phyloP scores from a whole-genome alignment of 306 rosid genomes.

The Dryas drummondii region DNA sequence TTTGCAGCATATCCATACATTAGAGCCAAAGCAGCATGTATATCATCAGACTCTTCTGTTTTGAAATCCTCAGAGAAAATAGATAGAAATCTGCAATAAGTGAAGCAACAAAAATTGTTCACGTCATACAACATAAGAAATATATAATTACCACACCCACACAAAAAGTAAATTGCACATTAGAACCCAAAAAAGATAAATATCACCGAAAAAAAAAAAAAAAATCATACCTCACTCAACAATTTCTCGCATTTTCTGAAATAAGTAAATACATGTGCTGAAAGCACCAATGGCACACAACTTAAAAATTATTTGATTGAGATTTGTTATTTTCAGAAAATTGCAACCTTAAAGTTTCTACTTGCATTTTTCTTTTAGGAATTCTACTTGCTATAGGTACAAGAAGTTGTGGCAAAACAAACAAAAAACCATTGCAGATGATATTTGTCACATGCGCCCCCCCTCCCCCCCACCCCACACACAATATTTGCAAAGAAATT shows the following conservation, averaged over 20 bases:
- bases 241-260: neutral
- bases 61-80: conserved; percentile 78
- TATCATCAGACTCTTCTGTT: conserved; percentile 87
- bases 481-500: neutral
- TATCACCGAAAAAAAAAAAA: neutral
- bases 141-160: neutral
- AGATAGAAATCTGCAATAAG: conserved; percentile 75
- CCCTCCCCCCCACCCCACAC: no score
- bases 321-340: neutral
- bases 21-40: conserved; percentile 95
- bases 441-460: neutral
- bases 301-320: neutral
- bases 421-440: neutral
- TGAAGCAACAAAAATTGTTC: conserved; percentile 19
- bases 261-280: neutral
- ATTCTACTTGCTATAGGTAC: neutral
- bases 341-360: neutral
- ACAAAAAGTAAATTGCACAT: neutral
- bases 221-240: neutral
- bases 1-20: conserved; percentile 99
- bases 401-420: neutral
- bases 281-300: neutral
- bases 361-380: neutral
- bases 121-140: neutral
- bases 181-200: neutral